Evolutionary conservation across 306 rosid genomes (phyloP).

Genomic region (Vigna reflexopilosa): DNA sequence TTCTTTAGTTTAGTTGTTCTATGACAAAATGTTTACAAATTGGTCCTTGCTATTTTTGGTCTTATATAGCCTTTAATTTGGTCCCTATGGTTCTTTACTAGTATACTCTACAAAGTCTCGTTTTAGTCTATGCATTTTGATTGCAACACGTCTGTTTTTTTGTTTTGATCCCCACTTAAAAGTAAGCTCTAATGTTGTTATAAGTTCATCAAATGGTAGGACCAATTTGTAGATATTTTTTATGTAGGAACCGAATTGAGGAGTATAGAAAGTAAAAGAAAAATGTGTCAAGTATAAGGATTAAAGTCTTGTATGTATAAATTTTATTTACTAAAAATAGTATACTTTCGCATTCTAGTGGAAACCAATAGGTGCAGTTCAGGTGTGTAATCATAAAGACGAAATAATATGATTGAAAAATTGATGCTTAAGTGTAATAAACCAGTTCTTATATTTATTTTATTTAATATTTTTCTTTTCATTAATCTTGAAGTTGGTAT

Average conservation of each 20-base stretch:
- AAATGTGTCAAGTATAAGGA: background rate
- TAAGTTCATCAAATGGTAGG: background rate
- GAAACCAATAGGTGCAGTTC: constrained; percentile 4
- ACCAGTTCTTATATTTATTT: constrained; percentile 21
- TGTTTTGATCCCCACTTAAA: background rate
- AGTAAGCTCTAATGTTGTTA: background rate
- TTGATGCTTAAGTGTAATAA: constrained; percentile 11
- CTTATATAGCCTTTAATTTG: background rate
- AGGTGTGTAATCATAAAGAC: constrained; percentile 17
- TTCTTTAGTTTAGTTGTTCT: background rate
- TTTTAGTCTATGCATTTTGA: background rate
- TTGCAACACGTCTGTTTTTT: background rate
- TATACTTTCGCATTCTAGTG: constrained; percentile 29
- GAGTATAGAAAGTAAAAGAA: background rate
- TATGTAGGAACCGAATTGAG: background rate
- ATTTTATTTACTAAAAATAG: background rate
- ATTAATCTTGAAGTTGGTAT: no score
- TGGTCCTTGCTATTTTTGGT: background rate
- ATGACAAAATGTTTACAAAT: background rate
- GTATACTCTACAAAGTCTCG: background rate
- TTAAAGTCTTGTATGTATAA: background rate
- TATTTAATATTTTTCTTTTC: background rate
- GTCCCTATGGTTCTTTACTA: background rate
- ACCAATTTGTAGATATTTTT: background rate
- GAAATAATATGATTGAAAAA: constrained; percentile 8